These are phyloP conservation scores for Hyaloscypha finlandica DNA, from an alignment of 495 filamentous ascomycete species.

Conservation along the genomic window DNA sequence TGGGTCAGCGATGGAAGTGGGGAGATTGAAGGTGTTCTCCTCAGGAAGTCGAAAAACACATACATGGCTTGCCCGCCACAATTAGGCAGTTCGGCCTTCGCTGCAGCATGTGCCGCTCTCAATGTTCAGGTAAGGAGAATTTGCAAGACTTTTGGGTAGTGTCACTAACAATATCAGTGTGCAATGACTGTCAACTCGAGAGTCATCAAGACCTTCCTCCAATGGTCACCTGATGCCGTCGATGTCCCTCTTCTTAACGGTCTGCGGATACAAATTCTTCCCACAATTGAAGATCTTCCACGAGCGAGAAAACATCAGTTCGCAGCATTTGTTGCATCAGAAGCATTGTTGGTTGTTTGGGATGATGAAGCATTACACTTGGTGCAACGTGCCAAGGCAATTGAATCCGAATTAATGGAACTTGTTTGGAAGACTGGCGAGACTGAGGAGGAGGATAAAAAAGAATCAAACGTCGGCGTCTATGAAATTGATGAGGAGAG, in stretches of 20 bases:
- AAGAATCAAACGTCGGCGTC: conserved; percentile 41
- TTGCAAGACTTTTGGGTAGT: neutral
- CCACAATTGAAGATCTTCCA: conserved; percentile 66
- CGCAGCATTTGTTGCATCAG: conserved; percentile 72
- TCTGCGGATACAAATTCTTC: conserved; percentile 71
- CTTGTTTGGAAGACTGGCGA: conserved; percentile 65
- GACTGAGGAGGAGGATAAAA: conserved; percentile 53
- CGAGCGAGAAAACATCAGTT: conserved; percentile 73
- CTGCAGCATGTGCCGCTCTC: conserved; percentile 62
- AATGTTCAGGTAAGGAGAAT: conserved; percentile 61
- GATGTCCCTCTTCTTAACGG: conserved; percentile 77
- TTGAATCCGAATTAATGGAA: conserved; percentile 74
- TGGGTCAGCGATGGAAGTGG: conserved; percentile 70
- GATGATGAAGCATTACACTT: conserved; percentile 74
- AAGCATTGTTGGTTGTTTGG: conserved; percentile 70
- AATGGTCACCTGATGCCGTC: conserved; percentile 68
- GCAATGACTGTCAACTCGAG: conserved; percentile 81
- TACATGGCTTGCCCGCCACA: conserved; percentile 71
- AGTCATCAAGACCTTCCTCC: conserved; percentile 73
- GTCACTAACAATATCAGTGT: conserved; percentile 44
- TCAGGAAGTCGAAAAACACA: conserved; percentile 63
- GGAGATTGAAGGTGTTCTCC: conserved; percentile 68
- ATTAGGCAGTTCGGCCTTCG: conserved; percentile 58
- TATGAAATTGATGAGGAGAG: conserved; percentile 71
- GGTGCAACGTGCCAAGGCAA: conserved; percentile 62